Evolutionary conservation across 352 stramenopile genomes (phyloP).

Genomic region (Globisporangium paroecandrum): DNA sequence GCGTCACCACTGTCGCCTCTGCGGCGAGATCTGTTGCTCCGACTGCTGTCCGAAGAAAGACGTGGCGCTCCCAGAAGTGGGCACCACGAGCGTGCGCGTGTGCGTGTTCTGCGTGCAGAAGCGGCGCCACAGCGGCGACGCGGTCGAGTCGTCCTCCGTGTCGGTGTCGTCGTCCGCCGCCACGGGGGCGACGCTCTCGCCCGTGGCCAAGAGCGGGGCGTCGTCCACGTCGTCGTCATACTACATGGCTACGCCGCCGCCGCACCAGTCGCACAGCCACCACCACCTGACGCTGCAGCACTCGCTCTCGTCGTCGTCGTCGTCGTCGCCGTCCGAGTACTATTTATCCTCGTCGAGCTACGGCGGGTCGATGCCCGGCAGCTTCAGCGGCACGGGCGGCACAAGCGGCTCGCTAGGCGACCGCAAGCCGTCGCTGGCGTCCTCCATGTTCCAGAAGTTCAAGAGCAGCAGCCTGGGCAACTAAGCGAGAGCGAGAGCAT

Average conservation of each 20-base stretch:
- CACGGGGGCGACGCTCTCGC: slow-evolving; percentile 12
- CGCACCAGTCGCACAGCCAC: slow-evolving; percentile 8
- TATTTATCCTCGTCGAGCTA: slow-evolving; percentile 45
- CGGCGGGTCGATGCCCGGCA: slow-evolving; percentile 2
- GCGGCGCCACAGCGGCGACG: slow-evolving; percentile 50
- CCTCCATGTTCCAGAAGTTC: slow-evolving; percentile 56
- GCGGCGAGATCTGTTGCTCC: slow-evolving; percentile 72
- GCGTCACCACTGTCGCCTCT: slow-evolving; percentile 75
- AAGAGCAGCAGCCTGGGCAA: slow-evolving; percentile 33
- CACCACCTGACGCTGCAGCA: slow-evolving; percentile 11
- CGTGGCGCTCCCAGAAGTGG: slow-evolving; percentile 58
- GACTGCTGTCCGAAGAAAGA: slow-evolving; percentile 83
- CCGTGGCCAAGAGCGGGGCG: slow-evolving; percentile 10
- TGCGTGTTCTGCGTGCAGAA: slow-evolving; percentile 54
- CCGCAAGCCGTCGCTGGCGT: slow-evolving; percentile 47
- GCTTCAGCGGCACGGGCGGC: not conserved
- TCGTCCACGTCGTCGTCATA: not conserved
- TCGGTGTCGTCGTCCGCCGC: slow-evolving; percentile 18
- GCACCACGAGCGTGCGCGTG: slow-evolving; percentile 64
- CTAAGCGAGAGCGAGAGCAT: not conserved
- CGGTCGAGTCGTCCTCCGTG: slow-evolving; percentile 13
- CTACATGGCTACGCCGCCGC: slow-evolving; percentile 14
- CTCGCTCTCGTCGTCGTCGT: slow-evolving; percentile 23
- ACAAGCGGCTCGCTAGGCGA: slow-evolving; percentile 25
- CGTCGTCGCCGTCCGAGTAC: slow-evolving; percentile 34